Conservation (phyloP, 345 rosid species). For the Bruguiera sexangula region DNA sequence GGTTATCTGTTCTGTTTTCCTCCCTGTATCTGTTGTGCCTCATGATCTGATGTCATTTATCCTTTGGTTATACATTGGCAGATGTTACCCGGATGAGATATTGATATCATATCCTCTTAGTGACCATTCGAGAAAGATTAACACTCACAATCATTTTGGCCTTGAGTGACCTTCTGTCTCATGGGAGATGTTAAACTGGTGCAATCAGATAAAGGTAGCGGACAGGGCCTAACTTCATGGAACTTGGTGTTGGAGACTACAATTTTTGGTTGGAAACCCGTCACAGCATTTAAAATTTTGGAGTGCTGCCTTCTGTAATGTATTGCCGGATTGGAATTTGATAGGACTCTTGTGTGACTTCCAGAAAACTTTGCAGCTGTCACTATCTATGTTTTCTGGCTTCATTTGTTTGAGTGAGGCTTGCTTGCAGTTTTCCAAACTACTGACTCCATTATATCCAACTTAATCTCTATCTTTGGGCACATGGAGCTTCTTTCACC, state of each 20-base stretch:
- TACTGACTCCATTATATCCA: constrained; percentile 1
- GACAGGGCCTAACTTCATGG: background rate
- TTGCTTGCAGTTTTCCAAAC: constrained; percentile 3
- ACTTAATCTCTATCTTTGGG: constrained; percentile 6
- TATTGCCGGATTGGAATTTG: constrained; percentile 7
- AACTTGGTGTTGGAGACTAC: constrained; percentile 7
- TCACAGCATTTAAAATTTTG: background rate
- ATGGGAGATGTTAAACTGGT: constrained; percentile 13
- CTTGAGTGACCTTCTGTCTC: background rate
- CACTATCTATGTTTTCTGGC: constrained; percentile 15
- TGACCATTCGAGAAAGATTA: background rate
- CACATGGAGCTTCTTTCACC: constrained; percentile 19
- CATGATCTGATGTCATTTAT: background rate
- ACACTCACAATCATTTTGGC: background rate
- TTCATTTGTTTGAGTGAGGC: constrained; percentile 8
- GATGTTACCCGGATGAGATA: background rate
- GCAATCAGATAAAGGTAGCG: constrained; percentile 14
- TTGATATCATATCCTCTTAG: background rate
- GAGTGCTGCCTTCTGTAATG: background rate
- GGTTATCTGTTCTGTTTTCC: background rate
- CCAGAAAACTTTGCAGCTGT: constrained; percentile 1
- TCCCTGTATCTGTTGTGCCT: background rate
- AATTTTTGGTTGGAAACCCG: background rate
- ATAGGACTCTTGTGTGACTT: constrained; percentile 7
- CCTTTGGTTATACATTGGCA: background rate